These are phyloP conservation scores for Microsporum ferrugineum DNA, from an alignment of 2,329 filamentous ascomycete species.

Conservation along the genomic window DNA sequence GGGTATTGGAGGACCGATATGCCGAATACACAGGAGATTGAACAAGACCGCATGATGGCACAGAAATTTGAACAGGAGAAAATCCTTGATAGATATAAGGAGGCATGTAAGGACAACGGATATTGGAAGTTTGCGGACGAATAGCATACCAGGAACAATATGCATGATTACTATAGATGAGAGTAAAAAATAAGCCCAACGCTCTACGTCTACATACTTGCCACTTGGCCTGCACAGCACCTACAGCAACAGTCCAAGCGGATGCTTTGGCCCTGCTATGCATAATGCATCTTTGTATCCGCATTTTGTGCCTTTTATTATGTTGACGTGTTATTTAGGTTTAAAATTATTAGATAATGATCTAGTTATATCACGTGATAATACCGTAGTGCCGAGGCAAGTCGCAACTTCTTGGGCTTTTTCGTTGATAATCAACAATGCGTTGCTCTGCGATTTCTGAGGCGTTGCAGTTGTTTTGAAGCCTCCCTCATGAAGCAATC, in stretches of 20 bases:
- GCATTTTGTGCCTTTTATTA: neutral
- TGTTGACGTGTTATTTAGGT: neutral
- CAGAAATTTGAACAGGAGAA: conserved; percentile 51
- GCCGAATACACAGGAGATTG: conserved; percentile 70
- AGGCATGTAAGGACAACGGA: conserved; percentile 67
- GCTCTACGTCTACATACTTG: no score
- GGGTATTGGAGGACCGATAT: conserved; percentile 90
- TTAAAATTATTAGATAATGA: neutral
- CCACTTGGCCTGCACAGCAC: no score
- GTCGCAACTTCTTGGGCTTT: neutral
- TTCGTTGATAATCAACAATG: neutral
- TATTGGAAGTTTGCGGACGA: conserved; percentile 77
- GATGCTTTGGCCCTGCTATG: no score
- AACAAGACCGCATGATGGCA: conserved; percentile 54
- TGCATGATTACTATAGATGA: neutral
- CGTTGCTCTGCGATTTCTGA: neutral
- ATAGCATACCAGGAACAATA: conserved; percentile 22
- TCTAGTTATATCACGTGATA: neutral
- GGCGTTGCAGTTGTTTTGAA: neutral
- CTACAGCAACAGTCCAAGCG: no score
- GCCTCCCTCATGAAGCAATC: neutral
- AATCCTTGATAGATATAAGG: conserved; percentile 62
- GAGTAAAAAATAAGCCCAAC: neutral
- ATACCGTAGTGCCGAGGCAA: neutral
- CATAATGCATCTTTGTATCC: no score